Conservation (phyloP, 2,329 filamentous ascomycete species). For the Cladosporium sp. region DNA sequence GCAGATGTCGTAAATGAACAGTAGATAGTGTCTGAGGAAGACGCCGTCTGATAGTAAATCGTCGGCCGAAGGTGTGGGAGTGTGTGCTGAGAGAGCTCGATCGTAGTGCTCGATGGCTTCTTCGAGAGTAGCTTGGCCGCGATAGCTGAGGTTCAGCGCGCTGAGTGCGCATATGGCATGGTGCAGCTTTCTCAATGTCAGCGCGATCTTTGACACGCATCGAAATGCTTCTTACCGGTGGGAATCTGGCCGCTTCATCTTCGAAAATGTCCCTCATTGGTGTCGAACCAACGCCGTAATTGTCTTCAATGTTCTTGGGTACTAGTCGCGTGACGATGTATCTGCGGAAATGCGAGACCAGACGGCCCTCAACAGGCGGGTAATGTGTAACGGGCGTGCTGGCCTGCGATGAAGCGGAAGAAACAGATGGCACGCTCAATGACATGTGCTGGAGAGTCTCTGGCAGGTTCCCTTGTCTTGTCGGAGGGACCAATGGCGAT, state of each 20-base stretch:
- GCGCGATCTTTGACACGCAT: not conserved
- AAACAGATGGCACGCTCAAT: slow-evolving; percentile 28
- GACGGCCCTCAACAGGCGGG: slow-evolving; percentile 25
- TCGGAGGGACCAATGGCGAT: slow-evolving; percentile 10
- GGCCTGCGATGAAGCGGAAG: slow-evolving; percentile 2
- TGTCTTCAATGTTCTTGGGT: not conserved
- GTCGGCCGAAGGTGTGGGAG: slow-evolving; percentile 48
- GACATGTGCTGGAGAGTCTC: slow-evolving; percentile 30
- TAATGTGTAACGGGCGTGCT: slow-evolving; percentile 1
- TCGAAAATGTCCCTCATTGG: slow-evolving; percentile 34
- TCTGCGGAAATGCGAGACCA: slow-evolving; percentile 32
- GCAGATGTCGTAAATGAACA: slow-evolving; percentile 59
- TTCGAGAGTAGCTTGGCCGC: slow-evolving; percentile 47
- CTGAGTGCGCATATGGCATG: slow-evolving; percentile 62
- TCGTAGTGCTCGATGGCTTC: slow-evolving; percentile 59
- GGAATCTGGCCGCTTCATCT: slow-evolving; percentile 50
- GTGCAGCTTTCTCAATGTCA: slow-evolving; percentile 46
- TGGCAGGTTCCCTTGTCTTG: slow-evolving; percentile 26
- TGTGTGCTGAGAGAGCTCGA: slow-evolving; percentile 47
- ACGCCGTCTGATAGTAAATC: slow-evolving; percentile 58
- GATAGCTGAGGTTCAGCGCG: slow-evolving; percentile 54
- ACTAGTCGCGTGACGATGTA: slow-evolving; percentile 28
- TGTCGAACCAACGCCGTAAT: slow-evolving; percentile 21
- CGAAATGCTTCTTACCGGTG: slow-evolving; percentile 47
- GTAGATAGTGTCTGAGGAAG: slow-evolving; percentile 59